Percentiles rank a stretch among this genome's conserved stretches.
phyloP scores from a whole-genome alignment of 1,284 basidiomycete species.

The Thecaphora frezii region DNA sequence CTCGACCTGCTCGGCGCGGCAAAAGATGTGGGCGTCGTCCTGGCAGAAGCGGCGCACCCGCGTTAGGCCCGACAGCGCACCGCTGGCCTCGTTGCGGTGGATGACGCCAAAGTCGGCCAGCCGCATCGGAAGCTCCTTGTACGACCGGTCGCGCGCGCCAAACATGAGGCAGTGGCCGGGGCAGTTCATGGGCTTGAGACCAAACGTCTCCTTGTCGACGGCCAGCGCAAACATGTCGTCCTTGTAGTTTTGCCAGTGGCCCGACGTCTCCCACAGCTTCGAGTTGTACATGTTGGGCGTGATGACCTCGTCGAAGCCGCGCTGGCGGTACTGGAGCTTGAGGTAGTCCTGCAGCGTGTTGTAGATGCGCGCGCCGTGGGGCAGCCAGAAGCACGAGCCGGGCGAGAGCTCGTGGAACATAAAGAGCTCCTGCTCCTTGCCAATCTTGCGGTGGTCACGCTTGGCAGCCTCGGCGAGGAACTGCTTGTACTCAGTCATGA shows the following conservation, averaged over 20 bases:
- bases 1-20: constrained; percentile 88
- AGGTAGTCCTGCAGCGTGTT: constrained; percentile 89
- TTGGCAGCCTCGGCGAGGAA: constrained; percentile 96
- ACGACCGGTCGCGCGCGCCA: constrained; percentile 87
- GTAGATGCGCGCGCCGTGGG: constrained; percentile 95
- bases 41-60: constrained; percentile 93
- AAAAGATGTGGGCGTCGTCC: constrained; percentile 97
- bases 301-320: constrained; percentile 69
- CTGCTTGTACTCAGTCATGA: constrained; percentile 90
- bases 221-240: constrained; percentile 96
- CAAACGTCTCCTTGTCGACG: constrained; percentile 79
- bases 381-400: constrained; percentile 93
- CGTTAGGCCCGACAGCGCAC: constrained; percentile 88
- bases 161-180: constrained; percentile 97
- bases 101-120: constrained; percentile 99
- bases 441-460: constrained; percentile 84
- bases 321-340: constrained; percentile 62
- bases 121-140: constrained; percentile 92
- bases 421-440: constrained; percentile 80
- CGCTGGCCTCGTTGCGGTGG: constrained; percentile 94
- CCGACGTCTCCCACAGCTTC: constrained; percentile 97
- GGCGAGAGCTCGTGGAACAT: constrained; percentile 97
- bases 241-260: constrained; percentile 85
- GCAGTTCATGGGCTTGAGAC: constrained; percentile 94
- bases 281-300: constrained; percentile 97